Conservation (phyloP, 306 rosid species). For the Spatholobus suberectus region DNA sequence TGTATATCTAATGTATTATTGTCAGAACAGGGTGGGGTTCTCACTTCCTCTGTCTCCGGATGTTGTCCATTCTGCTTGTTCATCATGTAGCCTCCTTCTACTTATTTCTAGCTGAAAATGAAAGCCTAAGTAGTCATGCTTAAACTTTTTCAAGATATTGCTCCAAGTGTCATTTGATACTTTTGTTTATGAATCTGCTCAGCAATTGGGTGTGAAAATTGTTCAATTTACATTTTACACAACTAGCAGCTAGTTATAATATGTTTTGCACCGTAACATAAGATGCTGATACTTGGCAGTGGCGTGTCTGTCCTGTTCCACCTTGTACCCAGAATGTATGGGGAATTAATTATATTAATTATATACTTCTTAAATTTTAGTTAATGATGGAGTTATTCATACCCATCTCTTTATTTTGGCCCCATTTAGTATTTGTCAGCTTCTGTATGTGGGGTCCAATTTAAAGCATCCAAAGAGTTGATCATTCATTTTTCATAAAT, state of each 20-base stretch:
- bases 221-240: constrained; percentile 45
- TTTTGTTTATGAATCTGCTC: constrained; percentile 1
- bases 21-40: constrained; percentile 26
- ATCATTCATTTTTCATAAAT: constrained; percentile 27
- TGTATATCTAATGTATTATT: background rate
- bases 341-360: constrained; percentile 34
- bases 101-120: constrained; percentile 8
- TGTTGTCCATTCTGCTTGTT: constrained; percentile 33
- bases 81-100: constrained; percentile 23
- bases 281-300: constrained; percentile 19
- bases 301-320: constrained; percentile 18
- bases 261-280: constrained; percentile 18
- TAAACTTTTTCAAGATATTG: constrained; percentile 11
- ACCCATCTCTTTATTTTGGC: constrained; percentile 4
- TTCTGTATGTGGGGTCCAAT: constrained; percentile 43
- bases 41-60: constrained; percentile 33
- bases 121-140: constrained; percentile 2
- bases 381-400: constrained; percentile 15
- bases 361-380: background rate
- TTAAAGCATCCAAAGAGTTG: constrained; percentile 38
- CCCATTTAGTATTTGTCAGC: constrained; percentile 31
- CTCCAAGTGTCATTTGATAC: constrained; percentile 7
- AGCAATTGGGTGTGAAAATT: constrained; percentile 46
- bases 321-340: constrained; percentile 13
- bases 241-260: constrained; percentile 53